Conservation (phyloP, 805 yeast species). For the Peterozyma toletana region DNA sequence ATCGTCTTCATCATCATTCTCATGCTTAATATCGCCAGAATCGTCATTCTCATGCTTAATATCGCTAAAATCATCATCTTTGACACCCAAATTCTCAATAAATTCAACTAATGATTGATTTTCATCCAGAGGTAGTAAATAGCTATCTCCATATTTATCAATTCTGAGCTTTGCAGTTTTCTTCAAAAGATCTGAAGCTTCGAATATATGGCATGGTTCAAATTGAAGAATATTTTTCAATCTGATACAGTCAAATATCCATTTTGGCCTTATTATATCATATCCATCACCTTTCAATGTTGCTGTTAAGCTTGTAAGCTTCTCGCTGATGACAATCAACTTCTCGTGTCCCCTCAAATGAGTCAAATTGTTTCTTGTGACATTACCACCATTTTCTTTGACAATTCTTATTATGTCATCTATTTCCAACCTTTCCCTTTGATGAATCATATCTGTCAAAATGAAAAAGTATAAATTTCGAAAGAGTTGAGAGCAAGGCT, state of each 20-base stretch:
- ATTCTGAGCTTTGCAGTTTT: conserved; percentile 25
- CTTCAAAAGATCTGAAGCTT: conserved; percentile 25
- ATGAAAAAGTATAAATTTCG: conserved; percentile 39
- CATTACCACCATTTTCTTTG: conserved; percentile 42
- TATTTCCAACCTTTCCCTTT: conserved; percentile 19
- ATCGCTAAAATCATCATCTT: conserved; percentile 2
- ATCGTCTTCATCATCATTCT: conserved; percentile 3
- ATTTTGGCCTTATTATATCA: conserved; percentile 58
- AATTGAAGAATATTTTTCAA: conserved; percentile 34
- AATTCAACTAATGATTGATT: conserved; percentile 11
- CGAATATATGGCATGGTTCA: conserved; percentile 55
- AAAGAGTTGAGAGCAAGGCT: conserved; percentile 27
- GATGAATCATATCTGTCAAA: conserved; percentile 36
- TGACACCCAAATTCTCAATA: conserved; percentile 9
- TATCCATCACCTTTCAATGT: conserved; percentile 37
- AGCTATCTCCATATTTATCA: conserved; percentile 64
- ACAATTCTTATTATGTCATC: conserved; percentile 31
- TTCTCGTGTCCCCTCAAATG: conserved; percentile 9
- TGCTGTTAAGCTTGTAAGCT: conserved; percentile 28
- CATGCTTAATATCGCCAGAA: background rate
- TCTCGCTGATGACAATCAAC: conserved; percentile 29
- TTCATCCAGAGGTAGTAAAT: conserved; percentile 22
- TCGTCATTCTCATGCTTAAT: background rate
- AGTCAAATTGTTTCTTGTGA: conserved; percentile 27
- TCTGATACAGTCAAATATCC: conserved; percentile 65